Percentiles rank a stretch among this genome's conserved stretches.
These are phyloP conservation scores for Echinochloa phyllopogon DNA, from an alignment of 176 grass and related monocot genomes.

Conservation along the genomic window DNA sequence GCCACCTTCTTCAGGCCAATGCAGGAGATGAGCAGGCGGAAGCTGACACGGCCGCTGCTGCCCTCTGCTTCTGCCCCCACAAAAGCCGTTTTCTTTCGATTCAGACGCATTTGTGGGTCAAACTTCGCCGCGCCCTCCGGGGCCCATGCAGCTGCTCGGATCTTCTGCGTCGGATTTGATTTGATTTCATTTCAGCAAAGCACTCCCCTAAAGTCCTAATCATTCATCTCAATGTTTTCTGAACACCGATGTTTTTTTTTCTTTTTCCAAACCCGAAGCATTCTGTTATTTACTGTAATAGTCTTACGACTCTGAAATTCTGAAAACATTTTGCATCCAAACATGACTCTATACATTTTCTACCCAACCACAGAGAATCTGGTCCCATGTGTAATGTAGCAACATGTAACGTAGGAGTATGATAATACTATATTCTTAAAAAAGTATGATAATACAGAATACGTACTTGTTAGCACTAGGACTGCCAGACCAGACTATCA, in stretches of 20 bases:
- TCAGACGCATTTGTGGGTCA: constrained; percentile 57
- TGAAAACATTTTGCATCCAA: not conserved
- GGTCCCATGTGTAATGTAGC: not conserved
- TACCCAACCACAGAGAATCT: not conserved
- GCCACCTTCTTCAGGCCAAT: not conserved
- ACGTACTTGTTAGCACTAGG: not conserved
- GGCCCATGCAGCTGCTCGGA: not conserved
- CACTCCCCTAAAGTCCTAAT: not conserved
- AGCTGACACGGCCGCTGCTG: constrained; percentile 49
- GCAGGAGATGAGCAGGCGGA: constrained; percentile 24
- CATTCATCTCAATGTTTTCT: not conserved
- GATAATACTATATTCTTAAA: too few relatives aligned
- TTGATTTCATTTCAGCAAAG: not conserved
- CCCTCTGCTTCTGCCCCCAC: not conserved
- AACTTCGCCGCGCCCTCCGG: constrained; percentile 31
- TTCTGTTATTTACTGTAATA: not conserved
- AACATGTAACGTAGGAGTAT: not conserved
- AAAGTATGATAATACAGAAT: not conserved
- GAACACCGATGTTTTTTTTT: too few relatives aligned
- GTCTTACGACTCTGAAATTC: too few relatives aligned
- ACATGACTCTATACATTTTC: not conserved
- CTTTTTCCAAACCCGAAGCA: too few relatives aligned
- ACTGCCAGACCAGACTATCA: not conserved
- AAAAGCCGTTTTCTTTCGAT: constrained; percentile 44
- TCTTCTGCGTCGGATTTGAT: not conserved